A percentile compares a stretch with the other conserved stretches of the same genome.
Conservation (phyloP, 306 rosid species). For the Rosa chinensis region DNA sequence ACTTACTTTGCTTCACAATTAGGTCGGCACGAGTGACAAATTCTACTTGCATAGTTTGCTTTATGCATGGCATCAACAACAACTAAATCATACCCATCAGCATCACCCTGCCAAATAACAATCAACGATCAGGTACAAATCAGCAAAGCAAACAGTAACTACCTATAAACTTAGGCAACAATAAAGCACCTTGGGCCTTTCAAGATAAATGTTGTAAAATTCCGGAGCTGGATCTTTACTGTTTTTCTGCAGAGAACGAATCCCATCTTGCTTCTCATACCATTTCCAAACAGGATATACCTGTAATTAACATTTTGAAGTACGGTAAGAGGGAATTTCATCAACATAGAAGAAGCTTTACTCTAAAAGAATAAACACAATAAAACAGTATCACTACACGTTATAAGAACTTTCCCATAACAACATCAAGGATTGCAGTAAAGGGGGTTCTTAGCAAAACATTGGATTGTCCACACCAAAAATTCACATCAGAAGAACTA, state of each 20-base stretch:
- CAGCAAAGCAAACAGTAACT: conserved; percentile 11
- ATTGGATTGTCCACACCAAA: background rate
- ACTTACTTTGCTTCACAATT: conserved; percentile 99
- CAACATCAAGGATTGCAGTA: background rate
- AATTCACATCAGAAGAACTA: background rate
- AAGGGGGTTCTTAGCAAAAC: background rate
- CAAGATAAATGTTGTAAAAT: conserved; percentile 94
- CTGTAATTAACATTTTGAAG: conserved; percentile 35
- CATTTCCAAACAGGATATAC: conserved; percentile 99
- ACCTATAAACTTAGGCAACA: conserved; percentile 28
- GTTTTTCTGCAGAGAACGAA: conserved; percentile 88
- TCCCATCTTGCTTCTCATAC: conserved; percentile 99
- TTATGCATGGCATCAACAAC: conserved; percentile 99
- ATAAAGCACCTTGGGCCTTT: conserved; percentile 86
- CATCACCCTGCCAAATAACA: conserved; percentile 78
- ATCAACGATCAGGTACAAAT: conserved; percentile 10
- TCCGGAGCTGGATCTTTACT: conserved; percentile 96
- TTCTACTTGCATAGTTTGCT: conserved; percentile 97
- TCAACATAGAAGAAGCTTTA: conserved; percentile 7
- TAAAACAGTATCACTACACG: background rate
- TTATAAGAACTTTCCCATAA: background rate
- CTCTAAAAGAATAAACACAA: conserved; percentile 11
- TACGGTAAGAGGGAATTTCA: background rate
- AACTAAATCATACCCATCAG: conserved; percentile 92
- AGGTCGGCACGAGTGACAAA: conserved; percentile 97